These are phyloP conservation scores for Crataegus laevigata DNA, from an alignment of 306 rosid species.

Conservation along the genomic window DNA sequence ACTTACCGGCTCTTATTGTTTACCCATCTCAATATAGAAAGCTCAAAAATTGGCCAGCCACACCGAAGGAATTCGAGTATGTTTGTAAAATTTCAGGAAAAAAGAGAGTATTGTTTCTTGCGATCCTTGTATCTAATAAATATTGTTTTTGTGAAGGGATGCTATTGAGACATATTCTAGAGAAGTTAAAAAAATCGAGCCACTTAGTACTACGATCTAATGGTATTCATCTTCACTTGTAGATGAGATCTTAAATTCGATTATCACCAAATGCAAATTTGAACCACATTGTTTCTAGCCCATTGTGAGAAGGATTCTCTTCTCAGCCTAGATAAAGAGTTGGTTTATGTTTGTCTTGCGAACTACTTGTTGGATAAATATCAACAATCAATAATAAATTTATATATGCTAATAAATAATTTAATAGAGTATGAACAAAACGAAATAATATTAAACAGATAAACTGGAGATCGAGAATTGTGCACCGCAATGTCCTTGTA, in stretches of 20 bases:
- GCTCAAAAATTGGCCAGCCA: slow-evolving; percentile 26
- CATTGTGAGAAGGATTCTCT: slow-evolving; percentile 24
- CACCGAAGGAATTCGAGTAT: slow-evolving; percentile 9
- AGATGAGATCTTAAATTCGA: no score
- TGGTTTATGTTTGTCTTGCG: slow-evolving; percentile 4
- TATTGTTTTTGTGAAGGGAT: slow-evolving; percentile 11
- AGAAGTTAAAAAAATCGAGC: slow-evolving; percentile 24
- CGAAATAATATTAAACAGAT: no score
- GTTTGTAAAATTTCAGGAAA: not conserved
- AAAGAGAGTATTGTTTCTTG: not conserved
- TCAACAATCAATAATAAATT: no score
- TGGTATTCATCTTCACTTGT: no score
- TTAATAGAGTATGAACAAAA: no score
- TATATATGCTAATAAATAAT: no score
- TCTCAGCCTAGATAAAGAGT: slow-evolving; percentile 23
- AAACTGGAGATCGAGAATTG: no score
- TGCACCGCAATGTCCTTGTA: no score
- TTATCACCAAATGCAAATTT: no score
- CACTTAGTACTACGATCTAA: no score
- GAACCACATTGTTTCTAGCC: no score
- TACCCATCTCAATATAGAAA: slow-evolving; percentile 15
- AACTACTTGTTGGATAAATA: slow-evolving; percentile 11
- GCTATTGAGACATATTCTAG: slow-evolving; percentile 23
- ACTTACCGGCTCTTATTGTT: not conserved
- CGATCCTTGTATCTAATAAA: not conserved